Percentiles rank a stretch among this genome's conserved stretches.
Evolutionary conservation across 106 monocot genomes (phyloP).

Genomic region (Allium sativum): DNA sequence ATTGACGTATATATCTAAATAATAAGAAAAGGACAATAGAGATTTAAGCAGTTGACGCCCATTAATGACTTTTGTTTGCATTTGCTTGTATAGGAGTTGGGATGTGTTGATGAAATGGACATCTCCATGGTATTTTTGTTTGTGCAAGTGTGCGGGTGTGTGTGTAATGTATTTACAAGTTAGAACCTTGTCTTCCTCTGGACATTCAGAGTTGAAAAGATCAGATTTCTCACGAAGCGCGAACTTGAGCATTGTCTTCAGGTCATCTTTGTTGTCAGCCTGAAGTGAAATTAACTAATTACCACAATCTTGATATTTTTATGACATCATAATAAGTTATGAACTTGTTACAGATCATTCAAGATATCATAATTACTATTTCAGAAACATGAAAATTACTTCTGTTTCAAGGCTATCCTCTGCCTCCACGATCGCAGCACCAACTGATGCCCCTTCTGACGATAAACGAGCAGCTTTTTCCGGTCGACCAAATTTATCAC

Average conservation of each 20-base stretch:
- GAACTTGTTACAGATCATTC: too few relatives aligned
- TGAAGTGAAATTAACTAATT: conserved; percentile 13
- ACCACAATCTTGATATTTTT: conserved; percentile 1
- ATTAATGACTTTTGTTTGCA: neutral
- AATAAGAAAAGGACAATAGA: neutral
- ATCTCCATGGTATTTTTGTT: too few relatives aligned
- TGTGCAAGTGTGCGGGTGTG: too few relatives aligned
- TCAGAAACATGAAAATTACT: conserved; percentile 24
- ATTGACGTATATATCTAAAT: too few relatives aligned
- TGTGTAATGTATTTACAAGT: neutral
- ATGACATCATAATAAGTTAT: too few relatives aligned
- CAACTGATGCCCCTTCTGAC: conserved; percentile 46
- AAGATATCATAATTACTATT: too few relatives aligned
- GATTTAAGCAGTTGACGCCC: neutral
- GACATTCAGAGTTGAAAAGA: conserved; percentile 74
- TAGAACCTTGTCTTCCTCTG: conserved; percentile 86
- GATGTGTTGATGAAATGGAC: too few relatives aligned
- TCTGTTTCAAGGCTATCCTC: conserved; percentile 76
- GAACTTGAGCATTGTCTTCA: conserved; percentile 85
- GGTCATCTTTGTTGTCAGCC: conserved; percentile 82
- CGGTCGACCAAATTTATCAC: conserved; percentile 12
- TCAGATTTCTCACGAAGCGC: conserved; percentile 83
- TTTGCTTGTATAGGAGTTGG: too few relatives aligned
- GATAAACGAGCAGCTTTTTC: conserved; percentile 53
- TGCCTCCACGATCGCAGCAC: conserved; percentile 90